phyloP scores from a whole-genome alignment of 2,329 filamentous ascomycete genomes.

The Nemania abortiva region DNA sequence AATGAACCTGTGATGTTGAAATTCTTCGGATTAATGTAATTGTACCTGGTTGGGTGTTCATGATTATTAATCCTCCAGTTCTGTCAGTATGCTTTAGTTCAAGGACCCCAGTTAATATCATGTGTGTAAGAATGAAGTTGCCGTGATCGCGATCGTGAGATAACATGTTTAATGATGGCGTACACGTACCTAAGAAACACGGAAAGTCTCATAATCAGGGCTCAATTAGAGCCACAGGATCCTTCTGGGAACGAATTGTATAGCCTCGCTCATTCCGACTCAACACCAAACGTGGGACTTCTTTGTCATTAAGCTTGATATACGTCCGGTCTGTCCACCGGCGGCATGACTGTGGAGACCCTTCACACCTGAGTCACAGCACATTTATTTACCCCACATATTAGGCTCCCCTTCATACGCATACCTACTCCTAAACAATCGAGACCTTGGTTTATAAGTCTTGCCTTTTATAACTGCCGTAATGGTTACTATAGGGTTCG shows the following conservation, averaged over 20 bases:
- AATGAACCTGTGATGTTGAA: conserved; percentile 35
- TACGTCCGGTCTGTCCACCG: background rate
- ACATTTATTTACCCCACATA: background rate
- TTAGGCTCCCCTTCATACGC: background rate
- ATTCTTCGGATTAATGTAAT: conserved; percentile 31
- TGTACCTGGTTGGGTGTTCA: background rate
- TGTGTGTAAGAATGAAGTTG: background rate
- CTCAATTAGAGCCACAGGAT: background rate
- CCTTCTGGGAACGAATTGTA: background rate
- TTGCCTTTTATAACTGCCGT: background rate
- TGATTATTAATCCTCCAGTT: background rate
- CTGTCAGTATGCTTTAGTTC: background rate
- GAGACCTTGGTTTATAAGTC: background rate
- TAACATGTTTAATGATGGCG: background rate
- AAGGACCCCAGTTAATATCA: background rate
- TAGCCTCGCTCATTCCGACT: background rate
- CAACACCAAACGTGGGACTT: background rate
- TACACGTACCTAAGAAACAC: background rate
- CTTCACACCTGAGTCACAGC: background rate
- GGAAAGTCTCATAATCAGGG: background rate
- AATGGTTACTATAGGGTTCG: background rate
- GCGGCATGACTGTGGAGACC: background rate
- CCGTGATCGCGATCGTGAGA: background rate
- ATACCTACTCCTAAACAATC: background rate
- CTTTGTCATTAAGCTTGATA: background rate